A percentile compares a stretch with the other conserved stretches of the same genome.
Evolutionary conservation across 2,329 filamentous ascomycete species (phyloP).

Genomic region (Hymenoscyphus salicellus): DNA sequence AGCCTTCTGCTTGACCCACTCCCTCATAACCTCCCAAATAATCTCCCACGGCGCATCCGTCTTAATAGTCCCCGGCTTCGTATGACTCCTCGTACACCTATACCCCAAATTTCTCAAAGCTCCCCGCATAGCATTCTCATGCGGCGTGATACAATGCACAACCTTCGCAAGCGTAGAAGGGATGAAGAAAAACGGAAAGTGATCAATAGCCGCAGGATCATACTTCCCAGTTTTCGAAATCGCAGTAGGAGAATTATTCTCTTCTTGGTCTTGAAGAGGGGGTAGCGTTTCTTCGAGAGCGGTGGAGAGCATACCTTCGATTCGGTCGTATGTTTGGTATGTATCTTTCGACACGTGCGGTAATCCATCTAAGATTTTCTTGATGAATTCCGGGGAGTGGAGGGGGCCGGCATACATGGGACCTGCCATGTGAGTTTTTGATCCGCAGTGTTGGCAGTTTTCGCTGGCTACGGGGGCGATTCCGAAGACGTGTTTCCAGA

Average conservation of each 20-base stretch:
- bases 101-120: conserved; percentile 81
- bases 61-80: conserved; percentile 84
- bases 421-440: conserved; percentile 81
- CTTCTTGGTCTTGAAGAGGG: conserved; percentile 16
- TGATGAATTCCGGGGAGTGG: conserved; percentile 80
- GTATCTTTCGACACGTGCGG: conserved; percentile 62
- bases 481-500: conserved; percentile 76
- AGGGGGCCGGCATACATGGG: conserved; percentile 94
- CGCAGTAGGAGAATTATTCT: conserved; percentile 33
- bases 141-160: conserved; percentile 74
- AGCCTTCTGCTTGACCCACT: conserved; percentile 79
- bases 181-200: conserved; percentile 82
- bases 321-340: conserved; percentile 76
- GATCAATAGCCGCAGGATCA: conserved; percentile 65
- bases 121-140: conserved; percentile 75
- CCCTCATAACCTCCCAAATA: conserved; percentile 89
- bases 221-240: conserved; percentile 43
- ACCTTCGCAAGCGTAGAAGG: conserved; percentile 72
- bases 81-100: conserved; percentile 79
- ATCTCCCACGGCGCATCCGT: conserved; percentile 88
- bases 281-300: conserved; percentile 69
- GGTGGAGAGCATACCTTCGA: conserved; percentile 88
- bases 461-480: conserved; percentile 65
- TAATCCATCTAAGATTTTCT: conserved; percentile 71
- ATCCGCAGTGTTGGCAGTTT: conserved; percentile 78